phyloP scores from a whole-genome alignment of 768 basidiomycete species.

The Vararia minispora region DNA sequence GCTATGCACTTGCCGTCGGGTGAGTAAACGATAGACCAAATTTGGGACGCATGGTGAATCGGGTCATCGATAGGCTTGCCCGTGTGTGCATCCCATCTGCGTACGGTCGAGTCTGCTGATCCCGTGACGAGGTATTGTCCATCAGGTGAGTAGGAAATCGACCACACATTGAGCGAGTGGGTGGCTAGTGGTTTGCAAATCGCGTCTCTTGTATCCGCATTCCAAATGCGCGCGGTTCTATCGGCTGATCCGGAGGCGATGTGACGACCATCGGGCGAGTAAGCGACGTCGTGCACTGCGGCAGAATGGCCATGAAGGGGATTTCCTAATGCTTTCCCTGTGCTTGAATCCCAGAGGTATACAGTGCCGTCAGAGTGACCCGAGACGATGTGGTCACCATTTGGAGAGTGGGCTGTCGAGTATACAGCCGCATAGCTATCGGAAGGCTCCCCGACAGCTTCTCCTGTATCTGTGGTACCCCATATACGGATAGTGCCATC shows the following conservation, averaged over 20 bases:
- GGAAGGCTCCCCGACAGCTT: too few relatives aligned
- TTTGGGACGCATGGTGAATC: conserved; percentile 36
- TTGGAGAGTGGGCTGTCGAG: too few relatives aligned
- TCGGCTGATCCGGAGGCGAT: conserved; percentile 6
- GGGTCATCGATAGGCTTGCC: conserved; percentile 15
- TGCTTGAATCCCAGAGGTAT: too few relatives aligned
- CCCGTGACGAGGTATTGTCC: background rate
- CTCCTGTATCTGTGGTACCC: too few relatives aligned
- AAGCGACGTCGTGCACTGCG: background rate
- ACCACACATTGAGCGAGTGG: background rate
- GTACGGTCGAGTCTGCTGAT: conserved; percentile 3
- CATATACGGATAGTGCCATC: too few relatives aligned
- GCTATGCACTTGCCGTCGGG: conserved; percentile 19
- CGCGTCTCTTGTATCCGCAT: background rate
- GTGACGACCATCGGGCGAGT: conserved; percentile 3
- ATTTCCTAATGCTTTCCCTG: background rate
- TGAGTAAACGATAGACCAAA: conserved; percentile 39
- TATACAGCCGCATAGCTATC: too few relatives aligned
- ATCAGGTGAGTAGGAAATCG: conserved; percentile 5
- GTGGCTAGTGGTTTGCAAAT: background rate
- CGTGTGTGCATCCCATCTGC: background rate
- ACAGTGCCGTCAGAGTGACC: too few relatives aligned
- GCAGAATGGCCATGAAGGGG: conserved; percentile 1
- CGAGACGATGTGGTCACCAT: too few relatives aligned
- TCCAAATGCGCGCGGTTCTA: background rate